Conservation (phyloP, 139 green algal species). For the Trebouxia sp. region DNA sequence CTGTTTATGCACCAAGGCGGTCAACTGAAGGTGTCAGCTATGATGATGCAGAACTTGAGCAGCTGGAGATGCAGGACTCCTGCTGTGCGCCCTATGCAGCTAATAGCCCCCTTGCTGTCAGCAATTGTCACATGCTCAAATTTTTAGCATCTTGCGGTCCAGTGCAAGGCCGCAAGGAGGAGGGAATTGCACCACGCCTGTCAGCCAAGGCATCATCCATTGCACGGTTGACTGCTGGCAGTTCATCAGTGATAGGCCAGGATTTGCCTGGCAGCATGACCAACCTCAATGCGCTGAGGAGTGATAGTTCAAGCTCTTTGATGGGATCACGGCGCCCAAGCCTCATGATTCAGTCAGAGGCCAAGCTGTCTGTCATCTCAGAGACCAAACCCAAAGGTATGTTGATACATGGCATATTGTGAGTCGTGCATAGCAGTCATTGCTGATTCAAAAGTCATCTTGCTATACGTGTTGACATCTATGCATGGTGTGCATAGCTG, state of each 20-base stretch:
- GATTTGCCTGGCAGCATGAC: background rate
- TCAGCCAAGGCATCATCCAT: background rate
- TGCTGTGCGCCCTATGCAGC: conserved; percentile 7
- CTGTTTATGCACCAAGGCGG: background rate
- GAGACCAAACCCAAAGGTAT: background rate
- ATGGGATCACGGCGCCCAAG: background rate
- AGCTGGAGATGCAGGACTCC: background rate
- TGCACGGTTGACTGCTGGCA: too few relatives aligned
- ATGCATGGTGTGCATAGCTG: too few relatives aligned
- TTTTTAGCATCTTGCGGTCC: background rate
- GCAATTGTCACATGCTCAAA: conserved; percentile 12
- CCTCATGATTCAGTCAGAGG: background rate
- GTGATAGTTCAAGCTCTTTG: background rate
- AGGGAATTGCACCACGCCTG: background rate
- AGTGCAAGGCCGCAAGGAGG: background rate
- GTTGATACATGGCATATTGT: too few relatives aligned
- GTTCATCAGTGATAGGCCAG: background rate
- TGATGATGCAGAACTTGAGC: background rate
- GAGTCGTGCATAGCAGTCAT: too few relatives aligned
- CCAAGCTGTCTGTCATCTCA: background rate
- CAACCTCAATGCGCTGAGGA: too few relatives aligned
- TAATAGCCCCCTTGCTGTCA: background rate
- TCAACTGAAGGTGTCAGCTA: background rate
- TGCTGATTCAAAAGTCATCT: too few relatives aligned
- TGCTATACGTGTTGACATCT: too few relatives aligned